Evolutionary conservation across 2,329 filamentous ascomycete genomes (phyloP), one percentile per base, ranked within the genome.

Genomic region (Hirsutella thompsonii): DNA sequence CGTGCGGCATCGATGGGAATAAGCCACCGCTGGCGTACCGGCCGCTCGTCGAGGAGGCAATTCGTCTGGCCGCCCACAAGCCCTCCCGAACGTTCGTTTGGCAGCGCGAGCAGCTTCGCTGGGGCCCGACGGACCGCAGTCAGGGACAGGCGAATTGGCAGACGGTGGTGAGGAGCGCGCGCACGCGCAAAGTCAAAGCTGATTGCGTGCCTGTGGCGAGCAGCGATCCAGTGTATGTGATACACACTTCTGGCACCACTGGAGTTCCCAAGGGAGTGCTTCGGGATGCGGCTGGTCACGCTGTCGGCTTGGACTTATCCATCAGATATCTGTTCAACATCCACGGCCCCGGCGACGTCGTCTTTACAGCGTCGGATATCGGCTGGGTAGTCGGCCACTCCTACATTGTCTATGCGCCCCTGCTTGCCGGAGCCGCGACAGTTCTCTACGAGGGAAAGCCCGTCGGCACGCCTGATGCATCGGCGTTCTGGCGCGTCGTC

Each of bases 361-460:
- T 55, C 2, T 66, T 86, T 56, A 83, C 79, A 5, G 81, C 83
- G 1, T 86, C 81, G 13, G 89, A 96, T 54, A 90, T 95, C 42
- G 90, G 89, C 26, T 95, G 89, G 90, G 86, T 66, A 5, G 61
- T 64, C 9, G 61, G 61, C 14, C 61, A 88, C 55, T 83, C 79
- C 5, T 95, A 92, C 56, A 94, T 94, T 47, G 68, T 94, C 11
- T 95, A 95, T 55, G 89, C 78, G 4, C 89, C 89, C 11, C 73
- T 96, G 5, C 73, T 95, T 2, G 77, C 82, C 1, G 89, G 89
- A 5, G 88, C 89, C 2, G 81, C 88, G 1, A 94, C 87, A 0
- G 76, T 95, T 1, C 68, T 95, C 0, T 95, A 88, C 58, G 89
- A 95, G 62, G 90, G 89, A n/a, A 95, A 95, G 50, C 89, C 89